Conservation (phyloP, 495 filamentous ascomycete species). For the Polyplosphaeria fusca region DNA sequence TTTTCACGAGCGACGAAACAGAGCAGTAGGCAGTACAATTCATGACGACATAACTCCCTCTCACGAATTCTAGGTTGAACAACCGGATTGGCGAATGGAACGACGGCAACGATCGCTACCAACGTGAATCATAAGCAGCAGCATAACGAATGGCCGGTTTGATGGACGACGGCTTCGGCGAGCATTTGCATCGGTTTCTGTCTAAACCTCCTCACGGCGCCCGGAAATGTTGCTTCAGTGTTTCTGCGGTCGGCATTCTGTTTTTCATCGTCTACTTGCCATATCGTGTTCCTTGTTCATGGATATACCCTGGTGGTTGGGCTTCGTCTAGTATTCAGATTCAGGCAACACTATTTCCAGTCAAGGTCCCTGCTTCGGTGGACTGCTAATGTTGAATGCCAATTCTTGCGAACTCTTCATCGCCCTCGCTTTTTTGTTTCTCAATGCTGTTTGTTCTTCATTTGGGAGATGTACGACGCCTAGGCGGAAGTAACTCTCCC, state of each 20-base stretch:
- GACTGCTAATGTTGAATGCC: no score
- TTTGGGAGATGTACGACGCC: no score
- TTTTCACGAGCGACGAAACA: slow-evolving; percentile 5
- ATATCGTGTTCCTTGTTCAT: neutral
- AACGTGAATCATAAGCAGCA: neutral
- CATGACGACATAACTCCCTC: neutral
- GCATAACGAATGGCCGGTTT: neutral
- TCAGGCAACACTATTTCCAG: no score
- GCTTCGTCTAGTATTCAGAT: no score
- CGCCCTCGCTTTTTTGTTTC: no score
- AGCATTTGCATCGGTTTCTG: neutral
- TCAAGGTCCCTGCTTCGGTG: no score
- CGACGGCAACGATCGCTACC: slow-evolving; percentile 7
- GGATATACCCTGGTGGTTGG: slow-evolving; percentile 19
- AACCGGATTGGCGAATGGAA: slow-evolving; percentile 12
- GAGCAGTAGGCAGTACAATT: slow-evolving; percentile 16
- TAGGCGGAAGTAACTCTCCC: no score
- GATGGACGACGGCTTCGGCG: neutral
- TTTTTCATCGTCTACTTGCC: neutral
- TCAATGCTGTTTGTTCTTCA: no score
- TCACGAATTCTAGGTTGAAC: slow-evolving; percentile 1
- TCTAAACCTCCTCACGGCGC: no score
- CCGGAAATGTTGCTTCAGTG: neutral
- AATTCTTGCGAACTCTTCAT: no score
- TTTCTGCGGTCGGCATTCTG: neutral